Base-by-base conservation (phyloP, 2,329 filamentous ascomycete species). In the Claviceps paspali region DNA sequence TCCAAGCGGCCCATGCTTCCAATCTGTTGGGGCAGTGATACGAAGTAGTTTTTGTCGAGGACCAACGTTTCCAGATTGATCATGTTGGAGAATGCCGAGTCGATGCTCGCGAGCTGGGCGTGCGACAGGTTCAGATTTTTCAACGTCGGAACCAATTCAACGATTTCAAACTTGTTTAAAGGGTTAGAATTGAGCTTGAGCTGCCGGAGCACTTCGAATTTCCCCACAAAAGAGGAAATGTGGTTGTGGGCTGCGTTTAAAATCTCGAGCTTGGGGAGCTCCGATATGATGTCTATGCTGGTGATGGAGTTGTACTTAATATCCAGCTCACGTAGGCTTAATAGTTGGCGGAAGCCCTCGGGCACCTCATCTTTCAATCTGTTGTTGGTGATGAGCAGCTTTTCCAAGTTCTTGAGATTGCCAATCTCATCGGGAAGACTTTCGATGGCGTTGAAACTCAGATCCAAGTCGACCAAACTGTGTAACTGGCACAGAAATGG, bases 311-410 rank as follows among this genome's bases (percentile, higher is more conserved):
- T 98, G 65, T 92, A 96, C 45, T 93, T 85, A 45, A 93, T 79
- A 57, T 98, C 91, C 30, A 98, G 75, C 57, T 96, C 88, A 43
- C 84, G 84, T 36, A 98, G 64, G 50, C 73, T 92, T 33, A 70
- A 61, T 6, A 96, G 63, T n/a, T 80, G 67, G 43, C 67, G 72
- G 51, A 96, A 82, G 0, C 76, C 72, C 2, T 71, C 62, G 7
- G 86, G 82, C 26, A 96, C 75, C 6, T 77, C 68, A 3, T 83
- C 83, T 15, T 73, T 70, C 11, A 98, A 64, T 42, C 82, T 79
- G 59, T 98, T 98, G 61, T 98, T 98, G 2, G 91, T 96, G 47
- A 94, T 88, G 62, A 91, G 85, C 22, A 98, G 71, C 45, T 87
- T 78, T 58, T 96, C 91, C 27, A 98, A 63, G 38, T 78, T 83